Evolutionary conservation across 768 basidiomycete genomes (phyloP), one percentile per base, ranked within the genome.

Genomic region (Pleurotus ostreatus): DNA sequence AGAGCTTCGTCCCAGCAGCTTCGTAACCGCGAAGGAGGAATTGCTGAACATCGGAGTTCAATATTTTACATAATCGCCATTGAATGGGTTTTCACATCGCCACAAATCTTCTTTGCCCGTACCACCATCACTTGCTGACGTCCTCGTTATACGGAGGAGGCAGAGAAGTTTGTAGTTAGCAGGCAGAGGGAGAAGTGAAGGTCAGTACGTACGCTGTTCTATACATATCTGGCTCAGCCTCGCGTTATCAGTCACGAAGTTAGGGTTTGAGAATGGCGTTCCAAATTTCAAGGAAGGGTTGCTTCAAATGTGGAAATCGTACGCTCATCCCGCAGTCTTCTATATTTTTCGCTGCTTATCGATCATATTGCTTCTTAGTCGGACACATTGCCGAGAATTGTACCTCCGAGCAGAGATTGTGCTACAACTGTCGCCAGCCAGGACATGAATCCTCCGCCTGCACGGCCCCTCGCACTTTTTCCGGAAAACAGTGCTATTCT

Each of bases 391-490:
- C 93, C 65, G 92, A 93, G 78, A 89, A 88, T 65, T 96, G 93
- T 69, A 81, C 91, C 46, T 91, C 90, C 60, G 89, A 89, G 65
- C 84, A 90, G 69, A 84, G 92, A 64, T 82, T 96, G 58, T 96
- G 94, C 74, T 96, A 94, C 75, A 96, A 95, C 69, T 96, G 94
- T 70, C 86, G 91, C 61, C 89, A 94, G 68, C 89, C 92, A n/a
- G 94, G 94, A 40, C 94, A 95, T 64, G 93, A 95, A 71, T 92
- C 89, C 16, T 86, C 89, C 55, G 84, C 88, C 55, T 95, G 94
- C 69, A 88, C 92, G 40, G 84, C 84, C 61, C 92, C 93, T 39
- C 83, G 91, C 59, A 87, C 84, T 40, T 88, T 87, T 45, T 81
- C 89, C 49, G 84, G 88, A 26, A 94, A 93, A 72, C 92, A 95